These are phyloP conservation scores for Zoysia pacifica DNA, from an alignment of 176 grass and related monocot genomes.

Conservation along the genomic window DNA sequence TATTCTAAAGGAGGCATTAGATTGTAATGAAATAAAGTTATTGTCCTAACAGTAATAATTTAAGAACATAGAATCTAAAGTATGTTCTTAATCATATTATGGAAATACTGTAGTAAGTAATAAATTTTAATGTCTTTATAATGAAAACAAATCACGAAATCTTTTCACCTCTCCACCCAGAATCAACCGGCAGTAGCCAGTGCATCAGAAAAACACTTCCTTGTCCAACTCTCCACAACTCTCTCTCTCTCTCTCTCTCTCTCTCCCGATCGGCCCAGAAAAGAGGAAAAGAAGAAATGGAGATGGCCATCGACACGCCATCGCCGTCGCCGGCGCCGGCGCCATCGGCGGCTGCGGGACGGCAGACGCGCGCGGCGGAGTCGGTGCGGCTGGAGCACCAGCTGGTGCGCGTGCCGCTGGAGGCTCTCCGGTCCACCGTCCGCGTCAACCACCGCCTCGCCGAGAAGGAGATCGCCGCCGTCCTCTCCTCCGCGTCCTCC, in stretches of 20 bases:
- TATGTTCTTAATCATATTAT: not conserved
- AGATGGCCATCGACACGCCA: constrained; percentile 88
- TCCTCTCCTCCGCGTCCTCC: constrained; percentile 56
- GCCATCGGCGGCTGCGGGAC: constrained; percentile 33
- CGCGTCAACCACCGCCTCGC: constrained; percentile 66
- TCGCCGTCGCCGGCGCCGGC: constrained; percentile 38
- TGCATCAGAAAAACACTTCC: not conserved
- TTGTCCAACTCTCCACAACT: constrained; percentile 27
- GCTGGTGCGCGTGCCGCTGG: constrained; percentile 82
- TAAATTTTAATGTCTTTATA: not conserved
- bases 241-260: not conserved
- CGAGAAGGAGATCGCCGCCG: constrained; percentile 85
- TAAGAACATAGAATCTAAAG: too few relatives aligned
- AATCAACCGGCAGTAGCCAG: not conserved
- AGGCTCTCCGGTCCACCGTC: constrained; percentile 75
- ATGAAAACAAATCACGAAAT: not conserved
- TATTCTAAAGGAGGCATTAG: too few relatives aligned
- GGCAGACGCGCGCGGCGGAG: constrained; percentile 63
- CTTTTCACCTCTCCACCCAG: not conserved
- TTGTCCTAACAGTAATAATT: too few relatives aligned
- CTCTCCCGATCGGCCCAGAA: not conserved
- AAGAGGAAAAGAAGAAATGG: constrained; percentile 50
- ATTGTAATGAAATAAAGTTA: too few relatives aligned
- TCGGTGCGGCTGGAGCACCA: constrained; percentile 83
- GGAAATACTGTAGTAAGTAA: not conserved